phyloP scores from a whole-genome alignment of 192 early-diverging fungal genomes.

The Dissophora globulifera region DNA sequence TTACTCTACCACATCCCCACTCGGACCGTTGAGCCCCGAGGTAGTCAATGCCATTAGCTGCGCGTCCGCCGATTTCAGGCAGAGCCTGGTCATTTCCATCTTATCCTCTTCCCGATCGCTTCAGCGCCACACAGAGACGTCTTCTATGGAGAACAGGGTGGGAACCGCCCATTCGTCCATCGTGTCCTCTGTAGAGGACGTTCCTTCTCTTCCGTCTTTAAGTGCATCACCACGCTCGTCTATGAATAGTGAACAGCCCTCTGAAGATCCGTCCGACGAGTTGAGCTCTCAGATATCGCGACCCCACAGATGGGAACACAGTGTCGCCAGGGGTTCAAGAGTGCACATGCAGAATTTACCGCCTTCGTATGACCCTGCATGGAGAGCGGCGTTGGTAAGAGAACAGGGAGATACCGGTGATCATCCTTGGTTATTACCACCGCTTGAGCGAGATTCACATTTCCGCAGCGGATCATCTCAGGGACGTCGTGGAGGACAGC shows the following conservation, averaged over 20 bases:
- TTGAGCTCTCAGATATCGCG: too few relatives aligned
- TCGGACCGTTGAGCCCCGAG: conserved; percentile 44
- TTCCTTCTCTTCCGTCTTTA: conserved; percentile 1
- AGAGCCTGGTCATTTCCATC: conserved; percentile 32
- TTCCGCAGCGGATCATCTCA: background rate
- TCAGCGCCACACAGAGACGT: background rate
- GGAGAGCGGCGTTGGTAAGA: conserved; percentile 11
- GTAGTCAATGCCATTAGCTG: conserved; percentile 40
- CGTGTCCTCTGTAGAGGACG: conserved; percentile 4
- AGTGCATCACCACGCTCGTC: conserved; percentile 8
- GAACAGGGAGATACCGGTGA: background rate
- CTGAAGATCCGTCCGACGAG: background rate
- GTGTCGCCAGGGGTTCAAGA: too few relatives aligned
- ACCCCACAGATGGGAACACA: too few relatives aligned
- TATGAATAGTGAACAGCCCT: conserved; percentile 1
- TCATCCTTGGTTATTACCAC: background rate
- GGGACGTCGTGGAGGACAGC: background rate
- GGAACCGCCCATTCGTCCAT: conserved; percentile 5
- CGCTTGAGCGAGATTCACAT: background rate
- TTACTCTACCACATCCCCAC: conserved; percentile 29
- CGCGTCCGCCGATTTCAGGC: conserved; percentile 22
- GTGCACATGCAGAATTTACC: conserved; percentile 9
- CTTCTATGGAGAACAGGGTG: background rate
- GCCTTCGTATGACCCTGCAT: conserved; percentile 31
- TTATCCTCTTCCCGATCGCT: conserved; percentile 22